Conservation (phyloP, 257 asterid species). For the Apocynum venetum region DNA sequence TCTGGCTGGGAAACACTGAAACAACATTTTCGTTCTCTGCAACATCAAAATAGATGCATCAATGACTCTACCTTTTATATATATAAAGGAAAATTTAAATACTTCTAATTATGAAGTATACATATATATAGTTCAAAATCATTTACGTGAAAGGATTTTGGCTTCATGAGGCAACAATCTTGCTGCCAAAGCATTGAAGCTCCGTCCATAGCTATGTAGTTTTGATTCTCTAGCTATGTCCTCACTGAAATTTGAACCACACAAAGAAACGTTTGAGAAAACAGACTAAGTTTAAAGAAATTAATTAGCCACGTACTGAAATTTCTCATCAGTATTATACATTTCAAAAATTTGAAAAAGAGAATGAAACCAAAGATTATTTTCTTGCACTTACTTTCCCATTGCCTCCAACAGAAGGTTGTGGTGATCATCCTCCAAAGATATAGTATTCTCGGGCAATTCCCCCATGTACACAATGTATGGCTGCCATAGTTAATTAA, state of each 20-base stretch:
- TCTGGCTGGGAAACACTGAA: slow-evolving; percentile 52
- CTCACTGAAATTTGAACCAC: slow-evolving; percentile 36
- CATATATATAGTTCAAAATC: too few relatives aligned
- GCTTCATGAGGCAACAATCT: slow-evolving; percentile 67
- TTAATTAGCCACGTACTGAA: too few relatives aligned
- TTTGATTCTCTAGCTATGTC: slow-evolving; percentile 40
- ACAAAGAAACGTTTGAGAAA: background rate
- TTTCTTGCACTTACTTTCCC: slow-evolving; percentile 48
- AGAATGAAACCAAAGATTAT: background rate
- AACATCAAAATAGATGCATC: too few relatives aligned
- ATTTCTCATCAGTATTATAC: background rate
- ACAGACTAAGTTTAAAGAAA: too few relatives aligned
- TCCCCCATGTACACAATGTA: slow-evolving; percentile 90
- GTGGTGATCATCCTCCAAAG: slow-evolving; percentile 35
- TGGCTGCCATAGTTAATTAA: slow-evolving; percentile 26
- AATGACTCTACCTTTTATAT: background rate
- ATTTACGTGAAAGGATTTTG: slow-evolving; percentile 33
- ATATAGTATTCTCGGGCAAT: slow-evolving; percentile 30
- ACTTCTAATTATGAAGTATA: background rate
- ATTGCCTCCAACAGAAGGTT: slow-evolving; percentile 47
- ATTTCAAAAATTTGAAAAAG: background rate
- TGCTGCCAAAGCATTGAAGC: slow-evolving; percentile 76
- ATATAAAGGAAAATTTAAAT: background rate
- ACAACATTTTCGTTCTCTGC: slow-evolving; percentile 47
- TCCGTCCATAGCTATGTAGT: slow-evolving; percentile 56